These are phyloP conservation scores for Endocalyx cinctus DNA, from an alignment of 2,329 filamentous ascomycete genomes.

Conservation along the genomic window DNA sequence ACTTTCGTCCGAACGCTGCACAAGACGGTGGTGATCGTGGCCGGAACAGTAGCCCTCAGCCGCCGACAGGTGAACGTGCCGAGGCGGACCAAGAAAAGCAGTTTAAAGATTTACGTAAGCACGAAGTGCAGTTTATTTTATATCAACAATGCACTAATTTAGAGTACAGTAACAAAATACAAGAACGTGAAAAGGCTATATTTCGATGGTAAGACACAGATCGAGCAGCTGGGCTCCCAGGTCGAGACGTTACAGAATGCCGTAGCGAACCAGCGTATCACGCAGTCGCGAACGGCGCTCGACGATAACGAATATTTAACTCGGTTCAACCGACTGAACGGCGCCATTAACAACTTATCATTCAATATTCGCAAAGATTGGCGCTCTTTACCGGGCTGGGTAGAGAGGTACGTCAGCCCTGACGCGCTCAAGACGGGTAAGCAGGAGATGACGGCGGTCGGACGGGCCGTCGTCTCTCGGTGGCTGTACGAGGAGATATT, in stretches of 20 bases:
- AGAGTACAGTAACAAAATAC: constrained; percentile 85
- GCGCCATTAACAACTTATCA: constrained; percentile 87
- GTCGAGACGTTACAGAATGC: constrained; percentile 95
- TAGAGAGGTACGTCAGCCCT: constrained; percentile 73
- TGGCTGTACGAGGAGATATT: constrained; percentile 93
- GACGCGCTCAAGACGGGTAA: constrained; percentile 84
- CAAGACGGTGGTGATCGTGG: constrained; percentile 40
- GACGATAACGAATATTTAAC: constrained; percentile 93
- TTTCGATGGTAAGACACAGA: constrained; percentile 90
- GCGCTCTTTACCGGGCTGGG: constrained; percentile 75
- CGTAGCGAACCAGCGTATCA: constrained; percentile 92
- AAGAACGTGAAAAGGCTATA: constrained; percentile 98
- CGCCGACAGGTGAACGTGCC: constrained; percentile 38
- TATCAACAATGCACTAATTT: too few species aligned
- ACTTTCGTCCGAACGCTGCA: constrained; percentile 36
- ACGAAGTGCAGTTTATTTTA: constrained; percentile 1
- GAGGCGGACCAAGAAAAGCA: constrained; percentile 47
- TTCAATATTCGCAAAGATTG: constrained; percentile 97
- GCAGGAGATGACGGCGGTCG: constrained; percentile 96
- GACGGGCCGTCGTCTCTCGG: constrained; percentile 78
- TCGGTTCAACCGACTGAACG: constrained; percentile 85
- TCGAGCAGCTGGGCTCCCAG: constrained; percentile 80
- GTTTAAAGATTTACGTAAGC: constrained; percentile 53
- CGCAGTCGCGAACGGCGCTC: constrained; percentile 86
- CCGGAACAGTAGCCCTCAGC: constrained; percentile 55